A percentile compares a stretch with the other conserved stretches of the same genome.
Evolutionary conservation across 2,329 filamentous ascomycete genomes (phyloP).

Genomic region (Bipolaris zeicola): DNA sequence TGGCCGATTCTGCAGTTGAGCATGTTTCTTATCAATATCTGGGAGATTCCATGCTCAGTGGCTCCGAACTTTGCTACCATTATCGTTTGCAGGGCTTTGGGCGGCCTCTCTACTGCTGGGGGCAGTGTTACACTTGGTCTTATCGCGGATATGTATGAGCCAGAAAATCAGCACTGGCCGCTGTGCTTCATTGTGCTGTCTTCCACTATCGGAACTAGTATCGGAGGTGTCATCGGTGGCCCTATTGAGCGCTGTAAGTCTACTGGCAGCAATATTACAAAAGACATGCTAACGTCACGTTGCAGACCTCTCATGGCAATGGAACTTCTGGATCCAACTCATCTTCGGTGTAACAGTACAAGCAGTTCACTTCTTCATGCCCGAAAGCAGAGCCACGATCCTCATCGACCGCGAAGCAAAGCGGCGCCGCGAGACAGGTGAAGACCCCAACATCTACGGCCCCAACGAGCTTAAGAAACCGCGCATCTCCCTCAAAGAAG

Average conservation of each 20-base stretch:
- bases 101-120: slow-evolving; percentile 58
- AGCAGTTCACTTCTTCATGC: slow-evolving; percentile 67
- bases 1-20: slow-evolving; percentile 60
- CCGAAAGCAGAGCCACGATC: slow-evolving; percentile 75
- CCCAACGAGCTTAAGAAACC: slow-evolving; percentile 66
- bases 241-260: slow-evolving; percentile 53
- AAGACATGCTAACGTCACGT: slow-evolving; percentile 53
- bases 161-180: slow-evolving; percentile 63
- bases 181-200: slow-evolving; percentile 61
- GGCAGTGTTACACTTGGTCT: slow-evolving; percentile 68
- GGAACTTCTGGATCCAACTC: slow-evolving; percentile 82
- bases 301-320: slow-evolving; percentile 64
- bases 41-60: slow-evolving; percentile 68
- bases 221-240: slow-evolving; percentile 71
- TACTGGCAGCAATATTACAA: slow-evolving; percentile 49
- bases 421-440: slow-evolving; percentile 66
- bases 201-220: slow-evolving; percentile 69
- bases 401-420: slow-evolving; percentile 79
- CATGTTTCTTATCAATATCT: slow-evolving; percentile 67
- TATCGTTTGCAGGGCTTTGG: slow-evolving; percentile 61
- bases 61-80: slow-evolving; percentile 68
- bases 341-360: slow-evolving; percentile 76
- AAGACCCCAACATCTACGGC: slow-evolving; percentile 67
- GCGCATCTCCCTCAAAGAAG: slow-evolving; percentile 41
- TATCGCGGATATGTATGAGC: slow-evolving; percentile 65